Percentiles rank a stretch among this genome's conserved stretches.
Evolutionary conservation across 2,329 filamentous ascomycete species (phyloP).

Genomic region (Pyrenophora graminea): DNA sequence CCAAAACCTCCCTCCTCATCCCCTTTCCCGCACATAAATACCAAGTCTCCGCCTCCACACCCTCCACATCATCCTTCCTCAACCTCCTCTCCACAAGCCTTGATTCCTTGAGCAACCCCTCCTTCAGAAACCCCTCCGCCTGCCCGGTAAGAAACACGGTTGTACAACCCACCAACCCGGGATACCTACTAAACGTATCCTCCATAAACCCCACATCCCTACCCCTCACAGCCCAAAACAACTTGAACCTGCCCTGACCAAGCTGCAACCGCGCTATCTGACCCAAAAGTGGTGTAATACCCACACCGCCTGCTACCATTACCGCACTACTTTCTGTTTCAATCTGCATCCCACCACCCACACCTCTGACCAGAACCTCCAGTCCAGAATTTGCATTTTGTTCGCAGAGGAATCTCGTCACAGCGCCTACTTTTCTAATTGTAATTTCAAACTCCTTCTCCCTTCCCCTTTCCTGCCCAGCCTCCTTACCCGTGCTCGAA

Average conservation of each 20-base stretch:
- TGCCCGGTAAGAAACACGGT: slow-evolving; percentile 68
- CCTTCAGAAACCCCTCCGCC: slow-evolving; percentile 18
- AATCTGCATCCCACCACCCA: slow-evolving; percentile 68
- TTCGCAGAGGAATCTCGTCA: slow-evolving; percentile 67
- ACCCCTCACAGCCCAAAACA: slow-evolving; percentile 70
- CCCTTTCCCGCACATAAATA: slow-evolving; percentile 62
- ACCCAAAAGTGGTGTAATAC: slow-evolving; percentile 79
- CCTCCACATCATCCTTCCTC: slow-evolving; percentile 49
- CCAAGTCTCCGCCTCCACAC: slow-evolving; percentile 52
- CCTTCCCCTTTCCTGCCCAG: not conserved
- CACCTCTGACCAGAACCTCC: slow-evolving; percentile 70
- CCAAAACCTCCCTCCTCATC: slow-evolving; percentile 55
- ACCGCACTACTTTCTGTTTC: slow-evolving; percentile 48
- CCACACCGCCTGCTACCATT: slow-evolving; percentile 79
- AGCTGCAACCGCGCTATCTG: slow-evolving; percentile 55
- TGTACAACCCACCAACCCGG: slow-evolving; percentile 57
- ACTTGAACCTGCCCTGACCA: slow-evolving; percentile 46
- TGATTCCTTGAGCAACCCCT: slow-evolving; percentile 41
- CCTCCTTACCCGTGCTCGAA: not conserved
- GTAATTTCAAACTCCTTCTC: slow-evolving; percentile 71
- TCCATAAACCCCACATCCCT: slow-evolving; percentile 66
- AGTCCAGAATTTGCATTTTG: slow-evolving; percentile 59
- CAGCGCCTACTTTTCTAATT: slow-evolving; percentile 68
- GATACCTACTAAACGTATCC: slow-evolving; percentile 61
- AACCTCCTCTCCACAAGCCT: slow-evolving; percentile 54